phyloP scores from a whole-genome alignment of 1,284 basidiomycete species.

The Peniophora sp. region DNA sequence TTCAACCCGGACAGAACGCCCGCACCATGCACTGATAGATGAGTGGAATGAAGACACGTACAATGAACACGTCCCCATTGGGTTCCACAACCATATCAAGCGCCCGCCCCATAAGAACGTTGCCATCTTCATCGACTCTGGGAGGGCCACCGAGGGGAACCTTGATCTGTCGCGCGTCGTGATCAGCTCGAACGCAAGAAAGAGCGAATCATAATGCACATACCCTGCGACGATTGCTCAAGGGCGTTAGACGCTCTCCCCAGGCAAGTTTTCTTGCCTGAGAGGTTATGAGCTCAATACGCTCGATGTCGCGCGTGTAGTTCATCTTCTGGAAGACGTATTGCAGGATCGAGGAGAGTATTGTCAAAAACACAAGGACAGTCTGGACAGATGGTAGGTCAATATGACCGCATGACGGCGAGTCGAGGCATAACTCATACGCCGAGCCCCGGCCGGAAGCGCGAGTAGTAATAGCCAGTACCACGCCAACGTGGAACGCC shows the following conservation, averaged over 20 bases:
- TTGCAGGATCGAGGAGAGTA: slow-evolving; percentile 73
- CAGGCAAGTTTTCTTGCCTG: slow-evolving; percentile 68
- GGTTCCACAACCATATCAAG: slow-evolving; percentile 77
- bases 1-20: too few species aligned
- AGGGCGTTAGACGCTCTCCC: slow-evolving; percentile 59
- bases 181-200: background rate
- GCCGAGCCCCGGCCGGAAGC: slow-evolving; percentile 84
- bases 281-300: slow-evolving; percentile 58
- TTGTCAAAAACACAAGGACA: slow-evolving; percentile 67
- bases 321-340: slow-evolving; percentile 73
- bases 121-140: slow-evolving; percentile 48
- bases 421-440: slow-evolving; percentile 29
- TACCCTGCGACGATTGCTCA: slow-evolving; percentile 58
- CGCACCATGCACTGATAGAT: too few species aligned
- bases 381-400: slow-evolving; percentile 32
- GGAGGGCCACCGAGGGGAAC: slow-evolving; percentile 49
- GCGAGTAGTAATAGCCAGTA: slow-evolving; percentile 85
- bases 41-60: slow-evolving; percentile 29
- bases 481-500: slow-evolving; percentile 87
- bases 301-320: slow-evolving; percentile 61
- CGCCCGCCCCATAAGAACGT: slow-evolving; percentile 36
- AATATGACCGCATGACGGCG: slow-evolving; percentile 2
- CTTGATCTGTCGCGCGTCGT: slow-evolving; percentile 41
- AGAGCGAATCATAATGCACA: background rate
- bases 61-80: slow-evolving; percentile 55